Conservation (phyloP, 176 grass and related monocot genomes). For the Cenchrus fungigraminus region DNA sequence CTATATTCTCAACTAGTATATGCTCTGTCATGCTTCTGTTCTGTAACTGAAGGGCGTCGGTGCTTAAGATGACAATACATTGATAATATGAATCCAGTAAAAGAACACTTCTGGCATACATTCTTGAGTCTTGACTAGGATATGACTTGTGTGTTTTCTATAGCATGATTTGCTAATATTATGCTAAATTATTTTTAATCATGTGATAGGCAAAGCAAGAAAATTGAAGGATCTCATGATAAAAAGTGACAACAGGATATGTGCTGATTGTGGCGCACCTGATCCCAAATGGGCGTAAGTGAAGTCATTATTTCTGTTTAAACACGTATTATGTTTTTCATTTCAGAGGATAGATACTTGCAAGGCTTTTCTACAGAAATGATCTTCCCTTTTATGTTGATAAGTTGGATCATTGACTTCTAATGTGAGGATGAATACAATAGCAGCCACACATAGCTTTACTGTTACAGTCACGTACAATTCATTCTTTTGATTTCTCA, state of each 20-base stretch:
- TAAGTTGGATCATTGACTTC: slow-evolving; percentile 30
- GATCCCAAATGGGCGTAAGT: slow-evolving; percentile 99
- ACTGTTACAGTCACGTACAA: slow-evolving; percentile 17
- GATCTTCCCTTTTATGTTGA: slow-evolving; percentile 38
- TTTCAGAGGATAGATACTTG: slow-evolving; percentile 24
- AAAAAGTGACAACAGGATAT: slow-evolving; percentile 87
- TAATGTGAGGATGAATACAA: background rate
- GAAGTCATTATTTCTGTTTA: slow-evolving; percentile 21
- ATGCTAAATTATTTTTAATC: slow-evolving; percentile 2
- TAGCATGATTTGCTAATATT: slow-evolving; percentile 24
- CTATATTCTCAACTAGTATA: background rate
- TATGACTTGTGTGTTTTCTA: background rate
- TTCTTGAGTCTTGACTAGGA: too few relatives aligned
- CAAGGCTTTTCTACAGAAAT: background rate
- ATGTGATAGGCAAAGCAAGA: slow-evolving; percentile 76
- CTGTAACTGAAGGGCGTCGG: too few relatives aligned
- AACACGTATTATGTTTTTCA: slow-evolving; percentile 10
- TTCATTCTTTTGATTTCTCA: slow-evolving; percentile 38
- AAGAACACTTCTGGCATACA: too few relatives aligned
- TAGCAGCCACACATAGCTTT: background rate
- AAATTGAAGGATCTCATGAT: slow-evolving; percentile 92
- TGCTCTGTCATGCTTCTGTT: too few relatives aligned
- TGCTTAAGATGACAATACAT: too few relatives aligned
- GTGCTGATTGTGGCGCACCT: slow-evolving; percentile 92
- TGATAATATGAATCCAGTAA: too few relatives aligned